Evolutionary conservation across 139 green algal species (phyloP).

Genomic region (Micromonas pusilla): DNA sequence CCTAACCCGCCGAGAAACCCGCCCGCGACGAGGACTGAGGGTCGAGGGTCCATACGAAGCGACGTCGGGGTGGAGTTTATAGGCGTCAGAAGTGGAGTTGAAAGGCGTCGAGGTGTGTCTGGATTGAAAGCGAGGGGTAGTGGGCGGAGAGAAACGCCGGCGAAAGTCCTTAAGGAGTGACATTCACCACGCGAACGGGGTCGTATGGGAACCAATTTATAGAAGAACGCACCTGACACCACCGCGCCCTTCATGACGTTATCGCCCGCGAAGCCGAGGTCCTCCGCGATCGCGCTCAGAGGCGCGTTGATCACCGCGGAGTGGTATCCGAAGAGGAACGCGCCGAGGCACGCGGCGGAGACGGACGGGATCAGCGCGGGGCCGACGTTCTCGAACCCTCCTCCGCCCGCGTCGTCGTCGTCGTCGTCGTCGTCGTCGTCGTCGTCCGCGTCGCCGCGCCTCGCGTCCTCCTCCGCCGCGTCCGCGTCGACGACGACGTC

Average conservation of each 20-base stretch:
- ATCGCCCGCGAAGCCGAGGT: slow-evolving; percentile 16
- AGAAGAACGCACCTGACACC: not conserved
- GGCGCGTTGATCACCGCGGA: slow-evolving; percentile 29
- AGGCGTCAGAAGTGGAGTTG: no score
- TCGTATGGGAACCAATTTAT: not conserved
- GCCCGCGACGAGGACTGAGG: slow-evolving; percentile 9
- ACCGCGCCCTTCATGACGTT: slow-evolving; percentile 10
- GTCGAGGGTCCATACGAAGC: no score
- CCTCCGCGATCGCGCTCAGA: slow-evolving; percentile 1
- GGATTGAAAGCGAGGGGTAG: no score
- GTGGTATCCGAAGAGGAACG: slow-evolving; percentile 29
- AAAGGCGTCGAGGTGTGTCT: no score
- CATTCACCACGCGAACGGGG: no score
- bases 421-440: not conserved
- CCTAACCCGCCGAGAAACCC: slow-evolving; percentile 5
- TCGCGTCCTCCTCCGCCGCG: no score
- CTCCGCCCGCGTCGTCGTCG: not conserved
- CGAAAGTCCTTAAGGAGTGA: no score
- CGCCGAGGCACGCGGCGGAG: not conserved
- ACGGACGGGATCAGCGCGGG: not conserved
- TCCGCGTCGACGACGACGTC: no score
- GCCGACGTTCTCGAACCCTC: not conserved
- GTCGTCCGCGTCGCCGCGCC: not conserved
- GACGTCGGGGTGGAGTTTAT: no score
- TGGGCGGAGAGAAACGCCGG: no score